Conservation (phyloP, 495 filamentous ascomycete species). For the Annulohypoxylon bovei region DNA sequence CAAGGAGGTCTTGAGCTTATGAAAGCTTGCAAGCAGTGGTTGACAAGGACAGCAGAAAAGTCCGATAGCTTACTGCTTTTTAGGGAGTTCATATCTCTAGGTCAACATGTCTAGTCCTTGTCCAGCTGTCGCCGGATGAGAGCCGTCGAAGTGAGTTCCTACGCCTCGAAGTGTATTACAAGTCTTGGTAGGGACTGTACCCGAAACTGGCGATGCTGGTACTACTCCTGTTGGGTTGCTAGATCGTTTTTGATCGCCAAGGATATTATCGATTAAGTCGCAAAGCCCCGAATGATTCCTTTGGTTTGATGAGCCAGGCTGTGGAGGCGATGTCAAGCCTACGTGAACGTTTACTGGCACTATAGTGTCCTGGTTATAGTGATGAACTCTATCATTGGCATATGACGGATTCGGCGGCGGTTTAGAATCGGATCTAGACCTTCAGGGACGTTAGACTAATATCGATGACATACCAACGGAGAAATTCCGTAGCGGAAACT, state of each 20-base stretch:
- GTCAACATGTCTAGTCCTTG: neutral
- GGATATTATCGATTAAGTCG: neutral
- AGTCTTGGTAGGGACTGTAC: neutral
- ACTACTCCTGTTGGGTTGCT: neutral
- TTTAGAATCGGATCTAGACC: neutral
- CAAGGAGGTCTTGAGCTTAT: neutral
- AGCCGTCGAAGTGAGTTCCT: slow-evolving; percentile 4
- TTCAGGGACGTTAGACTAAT: neutral
- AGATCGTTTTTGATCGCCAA: neutral
- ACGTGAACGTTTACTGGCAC: neutral
- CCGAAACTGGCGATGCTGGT: neutral
- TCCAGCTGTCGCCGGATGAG: neutral
- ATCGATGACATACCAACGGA: neutral
- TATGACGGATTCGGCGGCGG: neutral
- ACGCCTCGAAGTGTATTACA: neutral
- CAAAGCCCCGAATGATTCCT: neutral
- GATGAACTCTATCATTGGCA: neutral
- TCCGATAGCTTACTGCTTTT: neutral
- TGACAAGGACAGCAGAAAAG: neutral
- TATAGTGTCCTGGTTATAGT: neutral
- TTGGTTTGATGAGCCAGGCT: neutral
- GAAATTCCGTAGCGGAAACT: neutral
- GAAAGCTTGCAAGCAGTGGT: neutral
- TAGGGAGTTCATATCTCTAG: neutral
- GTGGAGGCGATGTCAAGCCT: neutral